A percentile compares a stretch with the other conserved stretches of the same genome.
Evolutionary conservation across 805 yeast species (phyloP).

Genomic region (Blastobotrys peoriensis): DNA sequence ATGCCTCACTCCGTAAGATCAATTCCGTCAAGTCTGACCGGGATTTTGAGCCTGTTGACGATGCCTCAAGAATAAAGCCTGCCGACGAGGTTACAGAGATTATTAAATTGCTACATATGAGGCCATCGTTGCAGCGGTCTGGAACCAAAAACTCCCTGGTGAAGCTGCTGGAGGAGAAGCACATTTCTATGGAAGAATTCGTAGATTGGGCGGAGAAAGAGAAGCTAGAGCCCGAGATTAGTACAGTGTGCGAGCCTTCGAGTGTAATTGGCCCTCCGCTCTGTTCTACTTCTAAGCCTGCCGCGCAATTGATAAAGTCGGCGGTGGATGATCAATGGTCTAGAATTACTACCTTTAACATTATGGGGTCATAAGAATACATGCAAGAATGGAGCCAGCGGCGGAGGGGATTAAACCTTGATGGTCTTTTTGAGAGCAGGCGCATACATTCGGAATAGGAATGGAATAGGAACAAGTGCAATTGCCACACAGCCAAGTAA

Average conservation of each 20-base stretch:
- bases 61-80: neutral
- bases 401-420: neutral
- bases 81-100: conserved; percentile 1
- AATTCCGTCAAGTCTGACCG: too few species aligned
- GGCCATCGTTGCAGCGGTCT: neutral
- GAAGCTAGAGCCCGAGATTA: too few species aligned
- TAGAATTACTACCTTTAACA: conserved; percentile 1
- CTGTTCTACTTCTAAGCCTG: neutral
- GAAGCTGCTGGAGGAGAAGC: neutral
- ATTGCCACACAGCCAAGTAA: conserved; percentile 57
- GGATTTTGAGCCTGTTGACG: too few species aligned
- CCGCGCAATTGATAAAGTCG: conserved; percentile 1
- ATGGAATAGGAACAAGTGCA: conserved; percentile 58
- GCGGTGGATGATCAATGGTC: conserved; percentile 10
- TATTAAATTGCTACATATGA: neutral
- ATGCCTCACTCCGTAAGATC: too few species aligned
- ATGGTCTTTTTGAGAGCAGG: neutral
- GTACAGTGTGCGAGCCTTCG: conserved; percentile 26
- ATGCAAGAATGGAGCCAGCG: too few species aligned
- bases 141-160: conserved; percentile 1
- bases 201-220: neutral
- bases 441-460: conserved; percentile 52
- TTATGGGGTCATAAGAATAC: too few species aligned
- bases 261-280: conserved; percentile 37
- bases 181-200: neutral